Base-by-base conservation (phyloP, 352 stramenopile genomes). In the Aphanomyces invadans region DNA sequence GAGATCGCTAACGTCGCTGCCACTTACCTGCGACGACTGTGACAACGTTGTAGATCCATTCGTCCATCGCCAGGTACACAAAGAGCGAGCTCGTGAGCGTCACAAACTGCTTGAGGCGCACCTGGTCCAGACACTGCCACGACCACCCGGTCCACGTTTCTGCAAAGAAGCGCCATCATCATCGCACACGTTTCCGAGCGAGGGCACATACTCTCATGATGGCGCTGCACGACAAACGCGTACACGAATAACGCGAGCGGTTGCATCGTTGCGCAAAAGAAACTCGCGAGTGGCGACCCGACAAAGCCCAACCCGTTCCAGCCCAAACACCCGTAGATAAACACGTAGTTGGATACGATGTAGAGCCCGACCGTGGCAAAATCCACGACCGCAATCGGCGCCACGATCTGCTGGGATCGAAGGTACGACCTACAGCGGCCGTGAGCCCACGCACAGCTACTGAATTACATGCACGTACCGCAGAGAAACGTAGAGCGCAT, bases 11-110 rank as follows among this genome's bases (percentile, higher is more conserved):
- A 21, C 0, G 28, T 54, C 17, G 46, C 11, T 15, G 0, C 21
- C 19, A 17, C 23, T 52, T 78, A 19, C 78, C 83, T n/a, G 85
- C 82, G 26, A 93, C 64, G n/a, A 77, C 81, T n/a, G 80, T 83
- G 25, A 93, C 74, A 1, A 78, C 80, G 56, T 89, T 90, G 69
- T 91, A 90, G 45, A 89, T 78, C 82, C 81, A 90, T 55, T 91
- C 81, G 59, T 89, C 81, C 29, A 93, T 65, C 38, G 76, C 79
- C 10, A 89, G 71, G 65, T 92, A 90, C 25, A 88, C 63, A 32
- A 83, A 88, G 77, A 92, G 88, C 23, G 78, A 77, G 12, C 79
- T 56, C n/a, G 84, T 88, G 9, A 92, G 71, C 51, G 73, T 78
- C 7, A 76, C 62, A 49, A 93, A 91, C 2, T 74, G 72, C 64